Percentiles rank a stretch among this genome's conserved stretches.
phyloP scores from a whole-genome alignment of 805 yeast species.

The Candida taoyuanica region DNA sequence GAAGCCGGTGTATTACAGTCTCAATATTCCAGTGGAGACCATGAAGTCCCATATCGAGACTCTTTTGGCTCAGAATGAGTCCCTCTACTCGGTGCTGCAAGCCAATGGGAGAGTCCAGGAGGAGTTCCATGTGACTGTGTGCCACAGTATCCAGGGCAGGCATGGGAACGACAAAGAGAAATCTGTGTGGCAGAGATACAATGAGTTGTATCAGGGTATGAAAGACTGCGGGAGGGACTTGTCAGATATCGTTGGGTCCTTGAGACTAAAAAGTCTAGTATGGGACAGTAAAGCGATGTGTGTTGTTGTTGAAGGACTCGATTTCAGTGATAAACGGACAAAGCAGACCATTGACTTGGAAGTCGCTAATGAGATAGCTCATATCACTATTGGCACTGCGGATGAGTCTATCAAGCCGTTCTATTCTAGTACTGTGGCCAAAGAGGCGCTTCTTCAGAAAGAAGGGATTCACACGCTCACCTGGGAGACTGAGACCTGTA shows the following conservation, averaged over 20 bases:
- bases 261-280: constrained; percentile 41
- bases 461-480: constrained; percentile 8
- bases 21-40: constrained; percentile 29
- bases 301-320: constrained; percentile 38
- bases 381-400: constrained; percentile 69
- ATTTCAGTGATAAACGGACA: constrained; percentile 10
- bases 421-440: constrained; percentile 44
- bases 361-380: constrained; percentile 46
- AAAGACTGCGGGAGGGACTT: constrained; percentile 6
- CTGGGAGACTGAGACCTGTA: constrained; percentile 8
- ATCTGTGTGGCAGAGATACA: constrained; percentile 27
- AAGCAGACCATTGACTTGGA: constrained; percentile 16
- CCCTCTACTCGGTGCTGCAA: constrained; percentile 22
- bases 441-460: constrained; percentile 11
- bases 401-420: constrained; percentile 41
- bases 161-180: constrained; percentile 26
- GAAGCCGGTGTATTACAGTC: constrained; percentile 44
- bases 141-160: constrained; percentile 40
- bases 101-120: constrained; percentile 38
- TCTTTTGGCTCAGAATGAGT: not conserved
- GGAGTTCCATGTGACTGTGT: constrained; percentile 64
- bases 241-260: constrained; percentile 26
- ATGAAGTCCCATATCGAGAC: constrained; percentile 1
- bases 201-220: constrained; percentile 8
- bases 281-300: constrained; percentile 53